These are phyloP conservation scores for Eucalyptus pauciflora DNA, from an alignment of 345 rosid genomes.

Conservation along the genomic window DNA sequence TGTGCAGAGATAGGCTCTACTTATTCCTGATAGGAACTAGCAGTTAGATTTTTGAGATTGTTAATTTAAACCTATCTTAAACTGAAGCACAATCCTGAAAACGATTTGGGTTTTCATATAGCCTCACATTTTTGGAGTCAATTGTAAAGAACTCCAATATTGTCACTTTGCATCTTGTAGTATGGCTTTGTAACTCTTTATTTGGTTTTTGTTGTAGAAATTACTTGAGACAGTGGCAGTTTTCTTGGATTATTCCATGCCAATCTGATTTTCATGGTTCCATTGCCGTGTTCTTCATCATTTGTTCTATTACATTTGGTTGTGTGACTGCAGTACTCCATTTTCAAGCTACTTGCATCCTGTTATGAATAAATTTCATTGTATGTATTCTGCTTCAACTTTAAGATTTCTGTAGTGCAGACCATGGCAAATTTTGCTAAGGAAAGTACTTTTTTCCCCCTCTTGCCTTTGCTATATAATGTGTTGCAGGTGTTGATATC, in stretches of 20 bases:
- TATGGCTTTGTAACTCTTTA: background rate
- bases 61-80: background rate
- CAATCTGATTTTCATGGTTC: background rate
- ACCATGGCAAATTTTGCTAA: background rate
- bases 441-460: background rate
- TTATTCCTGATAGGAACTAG: background rate
- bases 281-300: background rate
- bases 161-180: background rate
- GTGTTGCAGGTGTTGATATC: constrained; percentile 36
- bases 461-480: background rate
- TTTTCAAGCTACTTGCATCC: background rate
- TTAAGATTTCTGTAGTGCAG: background rate
- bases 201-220: background rate
- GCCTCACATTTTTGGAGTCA: background rate
- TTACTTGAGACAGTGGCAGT: background rate
- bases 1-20: background rate
- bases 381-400: background rate
- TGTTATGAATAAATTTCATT: background rate
- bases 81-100: background rate
- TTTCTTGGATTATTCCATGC: background rate
- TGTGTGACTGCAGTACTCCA: background rate
- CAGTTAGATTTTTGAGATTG: background rate
- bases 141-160: background rate
- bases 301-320: background rate
- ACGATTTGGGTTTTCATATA: background rate